Conservation (phyloP, 164 flowering plant species). For the Piper betle region DNA sequence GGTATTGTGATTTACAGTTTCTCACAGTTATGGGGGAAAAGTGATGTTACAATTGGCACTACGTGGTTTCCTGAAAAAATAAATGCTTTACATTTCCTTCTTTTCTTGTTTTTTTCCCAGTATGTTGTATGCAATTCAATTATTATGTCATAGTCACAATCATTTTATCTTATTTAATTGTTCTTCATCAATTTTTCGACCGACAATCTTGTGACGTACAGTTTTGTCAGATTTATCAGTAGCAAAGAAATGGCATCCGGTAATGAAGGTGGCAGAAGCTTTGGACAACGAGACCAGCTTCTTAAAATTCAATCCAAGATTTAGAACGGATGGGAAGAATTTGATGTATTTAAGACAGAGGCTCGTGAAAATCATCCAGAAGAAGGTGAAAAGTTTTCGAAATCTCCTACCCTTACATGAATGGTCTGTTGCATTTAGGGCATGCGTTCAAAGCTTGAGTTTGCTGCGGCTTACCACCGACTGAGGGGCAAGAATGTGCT, state of each 20-base stretch:
- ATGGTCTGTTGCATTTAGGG: constrained; percentile 76
- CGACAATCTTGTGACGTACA: no score
- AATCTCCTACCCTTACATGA: constrained; percentile 95
- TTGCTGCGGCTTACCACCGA: constrained; percentile 82
- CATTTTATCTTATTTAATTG: no score
- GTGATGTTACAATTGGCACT: no score
- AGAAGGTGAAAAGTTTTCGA: constrained; percentile 68
- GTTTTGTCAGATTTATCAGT: background rate
- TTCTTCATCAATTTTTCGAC: no score
- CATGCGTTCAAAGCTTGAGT: constrained; percentile 94
- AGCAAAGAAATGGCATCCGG: constrained; percentile 28
- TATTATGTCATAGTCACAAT: no score
- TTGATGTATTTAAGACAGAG: constrained; percentile 55
- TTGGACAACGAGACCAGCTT: constrained; percentile 61
- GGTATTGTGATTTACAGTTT: no score
- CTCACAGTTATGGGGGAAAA: no score
- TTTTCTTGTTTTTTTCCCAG: no score
- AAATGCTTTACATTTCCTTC: no score
- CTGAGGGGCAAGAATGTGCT: constrained; percentile 76
- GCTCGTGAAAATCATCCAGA: constrained; percentile 37
- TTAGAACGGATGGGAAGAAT: constrained; percentile 52
- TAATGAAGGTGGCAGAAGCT: constrained; percentile 47
- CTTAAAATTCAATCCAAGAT: constrained; percentile 53
- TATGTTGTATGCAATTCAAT: no score
- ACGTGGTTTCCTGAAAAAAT: no score